These are phyloP conservation scores for Mycena latifolia DNA, from an alignment of 768 basidiomycete species.

Conservation along the genomic window DNA sequence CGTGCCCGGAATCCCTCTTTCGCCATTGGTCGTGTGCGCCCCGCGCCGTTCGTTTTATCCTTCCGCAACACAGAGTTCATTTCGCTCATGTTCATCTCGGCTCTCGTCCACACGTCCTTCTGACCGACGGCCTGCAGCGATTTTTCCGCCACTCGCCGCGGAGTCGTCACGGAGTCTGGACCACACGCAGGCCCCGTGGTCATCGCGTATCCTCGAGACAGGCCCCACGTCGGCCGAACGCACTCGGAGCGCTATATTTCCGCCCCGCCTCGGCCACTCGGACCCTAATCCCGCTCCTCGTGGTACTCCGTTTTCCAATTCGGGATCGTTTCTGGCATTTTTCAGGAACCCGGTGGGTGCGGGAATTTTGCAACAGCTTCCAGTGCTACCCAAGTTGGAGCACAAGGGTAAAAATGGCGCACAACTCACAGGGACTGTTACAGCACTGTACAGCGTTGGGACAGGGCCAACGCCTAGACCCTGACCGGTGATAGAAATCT, in stretches of 20 bases:
- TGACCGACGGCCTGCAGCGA: neutral
- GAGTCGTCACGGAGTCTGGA: neutral
- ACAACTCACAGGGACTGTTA: too few relatives aligned
- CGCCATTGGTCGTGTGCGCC: slow-evolving; percentile 8
- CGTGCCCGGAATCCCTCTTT: neutral
- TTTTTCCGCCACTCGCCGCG: too few relatives aligned
- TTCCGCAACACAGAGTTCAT: neutral
- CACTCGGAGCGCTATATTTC: neutral
- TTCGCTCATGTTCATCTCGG: neutral
- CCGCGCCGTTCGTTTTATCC: neutral
- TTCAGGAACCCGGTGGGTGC: too few relatives aligned
- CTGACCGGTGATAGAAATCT: too few relatives aligned
- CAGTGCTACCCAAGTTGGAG: too few relatives aligned
- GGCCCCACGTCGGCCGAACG: neutral
- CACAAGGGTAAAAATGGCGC: too few relatives aligned
- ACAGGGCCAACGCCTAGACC: too few relatives aligned
- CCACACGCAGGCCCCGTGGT: neutral
- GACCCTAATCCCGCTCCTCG: neutral
- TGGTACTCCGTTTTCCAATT: neutral
- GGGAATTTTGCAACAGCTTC: too few relatives aligned
- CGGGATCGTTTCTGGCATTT: too few relatives aligned
- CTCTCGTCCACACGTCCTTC: neutral
- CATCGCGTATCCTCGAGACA: neutral
- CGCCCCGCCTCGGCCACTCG: neutral
- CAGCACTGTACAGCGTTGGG: too few relatives aligned